phyloP scores from a whole-genome alignment of 2,329 filamentous ascomycete genomes.

The Pestalotiopsis sp. region DNA sequence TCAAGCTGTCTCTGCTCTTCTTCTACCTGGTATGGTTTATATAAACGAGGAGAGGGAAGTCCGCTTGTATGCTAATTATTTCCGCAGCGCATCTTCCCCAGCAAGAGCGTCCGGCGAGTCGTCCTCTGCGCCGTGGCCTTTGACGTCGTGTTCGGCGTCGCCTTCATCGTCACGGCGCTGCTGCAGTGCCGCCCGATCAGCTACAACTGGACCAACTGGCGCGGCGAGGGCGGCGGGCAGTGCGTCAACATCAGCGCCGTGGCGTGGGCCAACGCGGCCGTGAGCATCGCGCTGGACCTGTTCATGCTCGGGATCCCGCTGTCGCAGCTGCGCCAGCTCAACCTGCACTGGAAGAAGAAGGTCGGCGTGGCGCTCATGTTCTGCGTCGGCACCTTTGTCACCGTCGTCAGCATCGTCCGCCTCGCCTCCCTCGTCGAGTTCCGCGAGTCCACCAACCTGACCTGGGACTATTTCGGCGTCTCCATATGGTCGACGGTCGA shows the following conservation, averaged over 20 bases:
- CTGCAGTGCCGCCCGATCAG: conserved; percentile 36
- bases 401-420: conserved; percentile 34
- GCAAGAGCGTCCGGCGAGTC: conserved; percentile 16
- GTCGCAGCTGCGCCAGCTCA: conserved; percentile 41
- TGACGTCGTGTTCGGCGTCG: conserved; percentile 23
- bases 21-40: conserved; percentile 31
- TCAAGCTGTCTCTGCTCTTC: conserved; percentile 40
- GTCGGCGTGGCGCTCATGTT: conserved; percentile 50
- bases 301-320: conserved; percentile 45
- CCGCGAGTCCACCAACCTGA: conserved; percentile 31
- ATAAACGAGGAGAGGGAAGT: background rate
- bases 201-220: conserved; percentile 41
- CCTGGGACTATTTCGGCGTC: conserved; percentile 32
- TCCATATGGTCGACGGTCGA: conserved; percentile 37
- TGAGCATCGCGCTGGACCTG: conserved; percentile 45
- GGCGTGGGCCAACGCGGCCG: conserved; percentile 37
- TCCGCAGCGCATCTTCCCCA: conserved; percentile 35
- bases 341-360: conserved; percentile 50
- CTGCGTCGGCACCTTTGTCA: conserved; percentile 44
- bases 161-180: conserved; percentile 27
- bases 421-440: conserved; percentile 32
- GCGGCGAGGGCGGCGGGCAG: conserved; percentile 32
- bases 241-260: conserved; percentile 34
- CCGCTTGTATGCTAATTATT: background rate
- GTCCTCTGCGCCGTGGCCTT: conserved; percentile 24